These are phyloP conservation scores for Thermoascus crustaceus DNA, from an alignment of 2,329 filamentous ascomycete species.

Conservation along the genomic window DNA sequence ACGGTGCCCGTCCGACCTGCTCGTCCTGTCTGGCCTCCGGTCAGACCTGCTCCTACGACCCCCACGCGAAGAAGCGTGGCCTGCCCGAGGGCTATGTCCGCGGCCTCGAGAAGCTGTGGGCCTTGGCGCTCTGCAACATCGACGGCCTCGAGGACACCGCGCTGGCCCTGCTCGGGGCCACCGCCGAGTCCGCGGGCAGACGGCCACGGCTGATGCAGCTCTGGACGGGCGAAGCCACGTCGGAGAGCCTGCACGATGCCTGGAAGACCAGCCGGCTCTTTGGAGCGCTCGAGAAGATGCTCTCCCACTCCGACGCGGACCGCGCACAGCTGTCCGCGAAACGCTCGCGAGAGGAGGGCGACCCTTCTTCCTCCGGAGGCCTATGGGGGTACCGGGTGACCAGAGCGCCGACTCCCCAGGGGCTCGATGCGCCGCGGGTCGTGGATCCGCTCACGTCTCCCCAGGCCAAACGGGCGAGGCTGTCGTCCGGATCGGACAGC, in stretches of 20 bases:
- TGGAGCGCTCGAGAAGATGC: constrained; percentile 33
- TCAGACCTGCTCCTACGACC: constrained; percentile 37
- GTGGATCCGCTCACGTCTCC: constrained; percentile 19
- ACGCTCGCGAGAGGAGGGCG: constrained; percentile 25
- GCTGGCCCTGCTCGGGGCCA: constrained; percentile 30
- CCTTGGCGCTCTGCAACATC: constrained; percentile 36
- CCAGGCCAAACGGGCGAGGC: constrained; percentile 19
- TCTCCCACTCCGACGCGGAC: constrained; percentile 25
- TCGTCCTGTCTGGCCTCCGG: constrained; percentile 34
- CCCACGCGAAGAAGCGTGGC: constrained; percentile 38
- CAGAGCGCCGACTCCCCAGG: constrained; percentile 19
- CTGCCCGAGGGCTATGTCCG: constrained; percentile 41
- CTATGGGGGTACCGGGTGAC: constrained; percentile 27
- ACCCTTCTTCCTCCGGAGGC: constrained; percentile 12
- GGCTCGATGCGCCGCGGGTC: constrained; percentile 23
- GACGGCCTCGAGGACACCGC: constrained; percentile 37
- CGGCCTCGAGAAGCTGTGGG: constrained; percentile 40
- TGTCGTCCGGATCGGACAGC: constrained; percentile 15
- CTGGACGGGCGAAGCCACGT: constrained; percentile 33
- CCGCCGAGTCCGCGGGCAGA: constrained; percentile 22
- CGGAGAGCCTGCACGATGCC: constrained; percentile 35
- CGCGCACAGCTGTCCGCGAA: constrained; percentile 19
- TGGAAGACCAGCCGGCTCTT: constrained; percentile 38
- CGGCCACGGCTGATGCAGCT: constrained; percentile 28
- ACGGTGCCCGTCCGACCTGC: constrained; percentile 36